Evolutionary conservation across 495 filamentous ascomycete genomes (phyloP).

Genomic region (Coniosporium apollinis): DNA sequence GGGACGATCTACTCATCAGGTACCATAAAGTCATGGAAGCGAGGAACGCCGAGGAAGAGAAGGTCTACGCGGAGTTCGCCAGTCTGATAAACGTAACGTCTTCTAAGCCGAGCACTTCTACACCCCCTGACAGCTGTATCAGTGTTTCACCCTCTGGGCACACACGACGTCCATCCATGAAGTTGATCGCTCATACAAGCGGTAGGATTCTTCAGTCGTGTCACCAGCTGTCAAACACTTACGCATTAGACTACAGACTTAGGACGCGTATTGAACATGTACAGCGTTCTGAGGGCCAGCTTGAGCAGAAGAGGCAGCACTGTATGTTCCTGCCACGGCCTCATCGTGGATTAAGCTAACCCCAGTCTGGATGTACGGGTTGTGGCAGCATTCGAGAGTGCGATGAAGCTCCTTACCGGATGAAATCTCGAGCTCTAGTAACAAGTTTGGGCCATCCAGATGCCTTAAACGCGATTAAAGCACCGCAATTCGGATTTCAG

Average conservation of each 20-base stretch:
- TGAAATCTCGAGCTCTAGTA: background rate
- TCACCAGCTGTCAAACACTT: background rate
- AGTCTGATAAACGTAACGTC: conserved; percentile 1
- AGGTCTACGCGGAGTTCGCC: conserved; percentile 11
- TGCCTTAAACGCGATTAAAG: background rate
- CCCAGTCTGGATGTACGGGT: conserved; percentile 4
- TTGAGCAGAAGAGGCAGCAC: conserved; percentile 13
- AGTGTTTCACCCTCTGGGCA: conserved; percentile 13
- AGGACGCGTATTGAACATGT: conserved; percentile 13
- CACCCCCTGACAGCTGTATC: background rate
- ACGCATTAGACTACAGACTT: conserved; percentile 3
- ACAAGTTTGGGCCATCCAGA: background rate
- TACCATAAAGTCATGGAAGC: conserved; percentile 12
- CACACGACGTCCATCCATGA: conserved; percentile 4
- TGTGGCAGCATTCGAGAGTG: conserved; percentile 10
- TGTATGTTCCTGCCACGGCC: conserved; percentile 5
- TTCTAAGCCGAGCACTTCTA: background rate
- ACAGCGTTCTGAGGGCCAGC: conserved; percentile 9
- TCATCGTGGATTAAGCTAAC: background rate
- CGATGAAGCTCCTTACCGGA: conserved; percentile 6
- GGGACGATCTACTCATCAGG: conserved; percentile 6
- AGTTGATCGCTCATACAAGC: conserved; percentile 10
- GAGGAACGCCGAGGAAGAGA: conserved; percentile 4
- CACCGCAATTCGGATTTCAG: background rate
- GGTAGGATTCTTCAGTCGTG: conserved; percentile 1